Evolutionary conservation across 2,329 filamentous ascomycete species (phyloP), one percentile per base, ranked within the genome.

Genomic region (Pezicula carpinea): DNA sequence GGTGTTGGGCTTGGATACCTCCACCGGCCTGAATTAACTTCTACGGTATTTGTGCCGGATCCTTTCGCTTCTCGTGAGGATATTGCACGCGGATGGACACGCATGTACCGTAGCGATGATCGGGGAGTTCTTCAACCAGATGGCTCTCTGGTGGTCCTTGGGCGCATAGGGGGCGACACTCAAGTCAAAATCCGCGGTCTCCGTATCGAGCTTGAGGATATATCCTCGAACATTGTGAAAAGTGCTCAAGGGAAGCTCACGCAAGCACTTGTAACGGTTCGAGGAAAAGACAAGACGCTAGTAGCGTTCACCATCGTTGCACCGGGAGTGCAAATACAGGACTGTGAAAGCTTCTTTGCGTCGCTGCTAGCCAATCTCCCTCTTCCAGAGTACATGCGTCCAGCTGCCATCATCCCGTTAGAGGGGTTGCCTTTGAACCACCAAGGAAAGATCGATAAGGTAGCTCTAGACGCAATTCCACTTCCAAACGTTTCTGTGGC

Each of bases 121-220:
- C 48, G 42, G 15, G 66, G 63, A 11, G 53, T 53, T 11, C 47
- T 60, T 34, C 39, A 40, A 11, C 23, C 6, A 10, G 6, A 26
- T 26, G 23, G 23, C 23, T 10, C 7, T 26, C 7, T 26, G 7
- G 7, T 26, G 6, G 7, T 26, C 11, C 23, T 8, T 10, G 23
- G 23, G 11, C 7, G 23, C 7, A 26, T 26, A 6, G 23, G 11
- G 11, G 23, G 23, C 7, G 23, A 26, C 11, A 6, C 11, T 6
- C 23, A 26, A 10, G 23, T 26, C 23, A 26, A 26, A 51, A 47
- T 71, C 1, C 55, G 63, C 8, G 69, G 68, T 0, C 23, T 67
- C 15, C 59, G 69, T 3, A 66, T 73, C 19, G 70, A 75, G 14
- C 53, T 74, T 0, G 52, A 57, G n/a, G 72, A 74, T 13, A 65